Base-by-base conservation (phyloP, 2,329 filamentous ascomycete species). In the Pochonia chlamydosporia region DNA sequence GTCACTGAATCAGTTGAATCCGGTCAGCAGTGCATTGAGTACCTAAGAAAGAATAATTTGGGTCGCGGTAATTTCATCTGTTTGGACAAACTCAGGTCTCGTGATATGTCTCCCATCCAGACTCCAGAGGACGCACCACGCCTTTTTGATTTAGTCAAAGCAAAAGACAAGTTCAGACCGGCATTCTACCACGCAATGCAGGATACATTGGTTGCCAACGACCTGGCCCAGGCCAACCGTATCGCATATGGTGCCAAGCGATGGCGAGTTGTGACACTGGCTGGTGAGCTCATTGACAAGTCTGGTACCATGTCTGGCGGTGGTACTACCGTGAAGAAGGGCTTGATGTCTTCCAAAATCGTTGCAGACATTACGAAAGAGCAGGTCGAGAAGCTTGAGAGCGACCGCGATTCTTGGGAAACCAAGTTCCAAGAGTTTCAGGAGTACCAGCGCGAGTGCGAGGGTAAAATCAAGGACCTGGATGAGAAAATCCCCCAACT, bases 291-390 rank as follows among this genome's bases (percentile, higher is more conserved):
- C 44, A 97, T 99, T 56, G 93, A 99, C 70, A 95, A 95, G 64
- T 96, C 92, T 1, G 93, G 93, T 75, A 97, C 93, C 30, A 97
- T 99, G 93, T 96, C 89, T 49, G 93, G 93, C 73, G 93, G 93
- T 75, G 93, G 93, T 48, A 92, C 82, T 40, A 87, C 88, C 14
- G 88, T 93, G 48, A 91, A 92, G 58, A 89, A 85, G 61, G 95
- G 95, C 1, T 82, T 90, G 48, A 99, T 99, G 95, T 97, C 92
- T 0, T 95, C 91, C 10, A 97, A 96, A 68, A 82, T 95, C 40
- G 84, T 87, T n/a, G 80, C 88, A 1, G 89, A 95, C 49, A 87
- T 86, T 14, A 87, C 83, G 44, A 91, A 89, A 64, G 92, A 97
- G 55, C 87, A 95, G 59, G 92, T 99, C 3, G 65, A 79, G 43